Base-by-base conservation (phyloP, 1,284 basidiomycete species). In the Ustilago trichophora region DNA sequence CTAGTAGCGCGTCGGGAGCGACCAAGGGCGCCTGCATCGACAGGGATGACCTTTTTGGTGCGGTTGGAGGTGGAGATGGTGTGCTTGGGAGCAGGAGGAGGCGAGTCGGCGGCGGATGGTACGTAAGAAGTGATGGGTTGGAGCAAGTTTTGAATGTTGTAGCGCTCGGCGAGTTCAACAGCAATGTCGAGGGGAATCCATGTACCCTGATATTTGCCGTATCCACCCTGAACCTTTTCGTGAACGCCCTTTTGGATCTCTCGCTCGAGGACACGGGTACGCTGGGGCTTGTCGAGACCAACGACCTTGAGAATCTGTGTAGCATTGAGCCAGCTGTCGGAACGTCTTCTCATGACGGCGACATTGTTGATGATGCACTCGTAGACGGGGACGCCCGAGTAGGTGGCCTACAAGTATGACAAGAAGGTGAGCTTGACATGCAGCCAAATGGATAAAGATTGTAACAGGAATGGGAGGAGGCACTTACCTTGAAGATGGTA, bases 301-400 rank as follows among this genome's bases (percentile, higher is more conserved):
- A 95, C 96, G 72, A 99, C 95, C 83, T 99, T 98, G 80, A 98
- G 88, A 64, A 98, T 97, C 83, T 99, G 96, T 1, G 96, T 99
- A 82, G 96, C 96, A 86, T 99, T 99, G 66, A 82, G 73, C 91
- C 96, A 99, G 42, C 90, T 91, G 83, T 99, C 96, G 35, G 91
- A 87, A 75, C 94, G 89, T 71, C 96, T 87, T 48, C 95, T 88
- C 96, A 99, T 99, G 69, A 98, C 93, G 47, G 96, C 95, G 47
- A 83, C 81, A 73, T 80, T 71, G 54, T 82, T 82, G 73, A 82
- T 80, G 66, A 80, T 74, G 54, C 80, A 82, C 55, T 83, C 82
- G 66, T 83, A 83, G 43, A 83, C 83, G 27, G 82, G 82, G 38
- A 84, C 83, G 45, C 80, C 81, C 49, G 80, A 82, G 66, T 84